A percentile compares a stretch with the other conserved stretches of the same genome.
These are phyloP conservation scores for Zostera marina DNA, from an alignment of 116 monocot genomes.

Conservation along the genomic window DNA sequence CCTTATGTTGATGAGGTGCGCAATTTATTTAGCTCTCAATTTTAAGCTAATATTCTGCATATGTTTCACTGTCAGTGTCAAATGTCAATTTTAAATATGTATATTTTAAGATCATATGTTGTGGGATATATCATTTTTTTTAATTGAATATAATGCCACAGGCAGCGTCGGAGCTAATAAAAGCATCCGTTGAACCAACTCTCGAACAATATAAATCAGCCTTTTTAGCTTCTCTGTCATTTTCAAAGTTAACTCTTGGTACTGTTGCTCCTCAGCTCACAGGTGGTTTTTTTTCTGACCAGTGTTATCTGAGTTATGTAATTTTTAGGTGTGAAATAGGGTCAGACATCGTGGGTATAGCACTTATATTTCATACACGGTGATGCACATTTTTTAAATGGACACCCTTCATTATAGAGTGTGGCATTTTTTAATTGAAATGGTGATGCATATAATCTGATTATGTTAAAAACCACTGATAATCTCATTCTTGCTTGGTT, in stretches of 20 bases:
- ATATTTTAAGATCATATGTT: neutral
- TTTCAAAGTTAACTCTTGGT: conserved; percentile 93
- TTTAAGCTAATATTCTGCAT: too few relatives aligned
- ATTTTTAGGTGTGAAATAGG: neutral
- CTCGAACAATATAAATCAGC: conserved; percentile 79
- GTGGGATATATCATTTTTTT: neutral
- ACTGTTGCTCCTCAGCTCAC: conserved; percentile 98
- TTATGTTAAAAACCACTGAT: too few relatives aligned
- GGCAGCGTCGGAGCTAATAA: conserved; percentile 94
- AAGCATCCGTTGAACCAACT: conserved; percentile 71
- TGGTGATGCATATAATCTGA: too few relatives aligned
- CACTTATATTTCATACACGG: too few relatives aligned
- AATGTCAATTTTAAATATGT: neutral
- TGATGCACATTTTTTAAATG: too few relatives aligned
- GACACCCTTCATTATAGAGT: neutral
- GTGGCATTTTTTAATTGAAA: too few relatives aligned
- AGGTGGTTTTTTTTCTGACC: conserved; percentile 25
- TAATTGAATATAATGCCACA: conserved; percentile 11
- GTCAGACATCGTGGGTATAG: neutral
- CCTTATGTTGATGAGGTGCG: conserved; percentile 83
- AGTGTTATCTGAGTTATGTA: too few relatives aligned
- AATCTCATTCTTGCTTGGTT: too few relatives aligned
- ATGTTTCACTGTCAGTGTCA: too few relatives aligned
- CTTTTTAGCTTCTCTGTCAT: conserved; percentile 64
- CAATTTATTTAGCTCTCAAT: too few relatives aligned